Evolutionary conservation across 2,329 filamentous ascomycete genomes (phyloP), one percentile per base, ranked within the genome.

Genomic region (Paradendryphiella salina): DNA sequence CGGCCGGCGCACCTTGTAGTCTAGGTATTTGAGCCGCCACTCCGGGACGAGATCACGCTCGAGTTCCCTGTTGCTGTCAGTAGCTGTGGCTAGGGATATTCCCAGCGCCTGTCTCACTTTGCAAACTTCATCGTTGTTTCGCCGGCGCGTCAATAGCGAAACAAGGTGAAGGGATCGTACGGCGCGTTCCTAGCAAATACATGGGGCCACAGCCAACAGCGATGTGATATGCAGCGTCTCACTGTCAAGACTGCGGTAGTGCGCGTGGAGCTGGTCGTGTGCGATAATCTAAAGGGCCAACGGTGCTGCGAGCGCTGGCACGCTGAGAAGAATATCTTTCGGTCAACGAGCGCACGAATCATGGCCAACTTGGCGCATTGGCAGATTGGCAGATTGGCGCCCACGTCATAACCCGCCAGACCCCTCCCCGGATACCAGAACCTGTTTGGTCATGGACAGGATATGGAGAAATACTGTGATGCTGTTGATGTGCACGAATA

Each of bases 21-120:
- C 85, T 63, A 97, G 82, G 73, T 96, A 97, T 74, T 96, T 96
- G 72, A 86, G 83, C 66, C 89, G 85, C 93, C 93, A 97, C 83
- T 97, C 92, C 69, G 92, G 92, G 59, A 96, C 90, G 46, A 91
- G 83, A 65, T 95, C 89, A 68, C 88, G 84, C 70, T 96, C 90
- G 57, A 96, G 81, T 76, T 96, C 90, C 70, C 82, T 85, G 42
- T 21, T 15, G 28, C 31, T n/a, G 56, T 64, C 48, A 55, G 63
- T 47, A 37, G 20, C 17, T 33, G 17, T 20, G 9, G 15, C 21
- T 11, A 9, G 39, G 31, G 37, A 51, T 52, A 38, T 4, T 41
- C 33, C 23, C 40, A 35, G 35, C 70, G 74, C 49, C 15, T n/a
- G n/a, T 45, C 18, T 44, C 69, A 84, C 82, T 84, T 84, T 70